phyloP scores from a whole-genome alignment of 75 land plant genomes.

The Picea glauca region DNA sequence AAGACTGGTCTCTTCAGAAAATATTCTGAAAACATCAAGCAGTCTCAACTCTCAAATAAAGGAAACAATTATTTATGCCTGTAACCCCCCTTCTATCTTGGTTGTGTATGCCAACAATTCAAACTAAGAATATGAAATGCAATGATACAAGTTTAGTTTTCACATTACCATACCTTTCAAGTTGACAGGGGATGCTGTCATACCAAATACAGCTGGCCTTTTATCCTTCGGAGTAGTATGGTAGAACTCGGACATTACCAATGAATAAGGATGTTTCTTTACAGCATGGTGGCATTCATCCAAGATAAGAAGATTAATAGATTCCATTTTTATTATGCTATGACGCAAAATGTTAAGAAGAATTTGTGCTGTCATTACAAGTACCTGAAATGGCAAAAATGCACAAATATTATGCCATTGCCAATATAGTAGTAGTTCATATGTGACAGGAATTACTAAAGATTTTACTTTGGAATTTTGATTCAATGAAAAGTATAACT shows the following conservation, averaged over 20 bases:
- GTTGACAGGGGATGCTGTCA: constrained; percentile 99
- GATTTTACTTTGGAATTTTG: neutral
- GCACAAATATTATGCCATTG: constrained; percentile 7
- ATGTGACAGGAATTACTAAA: neutral
- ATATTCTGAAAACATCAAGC: neutral
- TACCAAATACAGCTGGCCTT: constrained; percentile 97
- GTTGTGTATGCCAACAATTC: neutral
- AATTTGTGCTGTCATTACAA: constrained; percentile 99
- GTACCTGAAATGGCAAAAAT: constrained; percentile 55
- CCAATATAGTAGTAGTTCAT: neutral
- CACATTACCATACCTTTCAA: constrained; percentile 65
- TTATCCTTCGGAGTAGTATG: constrained; percentile 89
- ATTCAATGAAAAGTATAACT: neutral
- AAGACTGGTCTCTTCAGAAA: neutral
- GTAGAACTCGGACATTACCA: constrained; percentile 99
- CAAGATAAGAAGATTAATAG: constrained; percentile 87
- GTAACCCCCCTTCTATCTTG: neutral
- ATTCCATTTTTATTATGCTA: constrained; percentile 92
- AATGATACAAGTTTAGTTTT: neutral
- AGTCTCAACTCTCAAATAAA: constrained; percentile 1
- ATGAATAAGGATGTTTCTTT: constrained; percentile 98
- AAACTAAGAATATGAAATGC: neutral
- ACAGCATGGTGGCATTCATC: constrained; percentile 99
- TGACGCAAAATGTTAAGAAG: constrained; percentile 95
- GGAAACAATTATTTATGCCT: neutral